Percentiles rank a stretch among this genome's conserved stretches.
These are phyloP conservation scores for Hymenotorrendiella dingleyae DNA, from an alignment of 2,329 filamentous ascomycete genomes.

Conservation along the genomic window DNA sequence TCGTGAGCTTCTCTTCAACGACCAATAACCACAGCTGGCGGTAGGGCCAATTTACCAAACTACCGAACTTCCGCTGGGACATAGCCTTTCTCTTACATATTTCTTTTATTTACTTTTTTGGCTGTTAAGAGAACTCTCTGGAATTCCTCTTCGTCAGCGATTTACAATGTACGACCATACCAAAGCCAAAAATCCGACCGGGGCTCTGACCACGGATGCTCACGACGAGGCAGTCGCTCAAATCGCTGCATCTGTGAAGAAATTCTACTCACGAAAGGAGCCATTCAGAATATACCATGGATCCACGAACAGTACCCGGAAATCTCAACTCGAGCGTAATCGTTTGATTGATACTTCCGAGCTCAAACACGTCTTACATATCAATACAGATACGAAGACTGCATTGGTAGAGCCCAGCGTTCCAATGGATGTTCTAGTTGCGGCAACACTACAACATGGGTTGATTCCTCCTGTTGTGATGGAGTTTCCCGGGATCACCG, in stretches of 20 bases:
- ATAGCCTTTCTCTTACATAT: no score
- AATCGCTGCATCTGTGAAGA: slow-evolving; percentile 13
- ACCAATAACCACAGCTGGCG: no score
- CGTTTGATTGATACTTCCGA: slow-evolving; percentile 39
- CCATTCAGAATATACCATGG: slow-evolving; percentile 50
- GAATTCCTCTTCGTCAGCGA: no score
- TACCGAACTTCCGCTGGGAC: no score
- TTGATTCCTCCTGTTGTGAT: slow-evolving; percentile 60
- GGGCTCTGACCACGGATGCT: slow-evolving; percentile 17
- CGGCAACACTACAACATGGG: slow-evolving; percentile 46
- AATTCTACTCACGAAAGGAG: slow-evolving; percentile 19
- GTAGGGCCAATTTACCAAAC: no score
- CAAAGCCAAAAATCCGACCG: no score
- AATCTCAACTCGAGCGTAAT: slow-evolving; percentile 21
- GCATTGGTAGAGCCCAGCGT: slow-evolving; percentile 61
- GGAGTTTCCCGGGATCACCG: slow-evolving; percentile 66
- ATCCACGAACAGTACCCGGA: slow-evolving; percentile 46
- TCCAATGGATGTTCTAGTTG: slow-evolving; percentile 57
- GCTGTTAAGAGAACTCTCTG: no score
- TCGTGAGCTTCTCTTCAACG: no score
- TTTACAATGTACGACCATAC: no score
- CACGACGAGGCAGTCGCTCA: slow-evolving; percentile 18
- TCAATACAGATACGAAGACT: slow-evolving; percentile 37
- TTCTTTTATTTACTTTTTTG: no score
- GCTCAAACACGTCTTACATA: slow-evolving; percentile 40